Conservation (phyloP, 2,329 filamentous ascomycete genomes). For the Fusarium ramigenum region DNA sequence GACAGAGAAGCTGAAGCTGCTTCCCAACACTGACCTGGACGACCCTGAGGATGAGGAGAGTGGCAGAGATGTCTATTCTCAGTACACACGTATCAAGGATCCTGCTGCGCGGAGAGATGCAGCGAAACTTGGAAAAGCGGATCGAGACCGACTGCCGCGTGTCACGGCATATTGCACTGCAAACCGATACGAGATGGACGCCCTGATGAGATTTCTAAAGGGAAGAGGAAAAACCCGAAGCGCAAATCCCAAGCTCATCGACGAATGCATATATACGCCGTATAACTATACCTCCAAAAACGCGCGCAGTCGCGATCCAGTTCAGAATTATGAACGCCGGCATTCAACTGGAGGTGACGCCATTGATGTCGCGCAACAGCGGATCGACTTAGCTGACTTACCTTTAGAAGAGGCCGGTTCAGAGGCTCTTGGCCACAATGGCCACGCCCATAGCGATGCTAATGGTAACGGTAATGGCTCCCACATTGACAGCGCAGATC, state of each 20-base stretch:
- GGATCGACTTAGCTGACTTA: conserved; percentile 72
- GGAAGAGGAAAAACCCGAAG: conserved; percentile 80
- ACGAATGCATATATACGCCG: conserved; percentile 97
- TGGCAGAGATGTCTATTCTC: conserved; percentile 94
- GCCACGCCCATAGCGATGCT: conserved; percentile 35
- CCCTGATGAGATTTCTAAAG: conserved; percentile 90
- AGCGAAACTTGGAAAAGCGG: conserved; percentile 90
- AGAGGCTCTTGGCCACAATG: conserved; percentile 42
- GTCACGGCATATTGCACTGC: conserved; percentile 98
- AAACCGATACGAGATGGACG: conserved; percentile 89
- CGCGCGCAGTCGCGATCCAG: conserved; percentile 47
- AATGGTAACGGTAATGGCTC: conserved; percentile 41
- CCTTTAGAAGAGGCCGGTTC: conserved; percentile 51
- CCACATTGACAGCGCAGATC: conserved; percentile 45
- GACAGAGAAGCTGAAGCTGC: conserved; percentile 95
- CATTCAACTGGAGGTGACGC: conserved; percentile 78
- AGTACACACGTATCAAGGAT: conserved; percentile 98
- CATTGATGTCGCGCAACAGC: conserved; percentile 54
- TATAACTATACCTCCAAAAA: conserved; percentile 76
- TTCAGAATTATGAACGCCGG: conserved; percentile 68
- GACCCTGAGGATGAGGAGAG: conserved; percentile 88
- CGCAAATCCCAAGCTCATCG: conserved; percentile 89
- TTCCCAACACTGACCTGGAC: conserved; percentile 87
- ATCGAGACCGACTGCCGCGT: conserved; percentile 84
- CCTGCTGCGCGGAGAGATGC: conserved; percentile 92